Base-by-base conservation (phyloP, 495 filamentous ascomycete species). In the Penicillium cosmopolitanum region DNA sequence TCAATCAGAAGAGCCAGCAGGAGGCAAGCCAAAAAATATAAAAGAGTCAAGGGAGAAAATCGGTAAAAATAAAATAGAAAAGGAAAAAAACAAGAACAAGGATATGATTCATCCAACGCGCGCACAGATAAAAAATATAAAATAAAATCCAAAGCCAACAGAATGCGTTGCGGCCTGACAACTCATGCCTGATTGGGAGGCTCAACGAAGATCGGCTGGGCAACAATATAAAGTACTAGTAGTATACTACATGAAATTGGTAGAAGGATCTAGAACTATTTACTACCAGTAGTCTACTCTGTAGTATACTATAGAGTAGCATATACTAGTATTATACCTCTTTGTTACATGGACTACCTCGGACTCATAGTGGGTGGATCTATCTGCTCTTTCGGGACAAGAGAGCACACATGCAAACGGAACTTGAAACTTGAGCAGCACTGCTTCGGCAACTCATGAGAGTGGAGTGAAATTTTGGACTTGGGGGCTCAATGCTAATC, bases 81-180 rank as follows among this genome's bases (percentile, higher is more conserved):
- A 48, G 55, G 44, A 48, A 38, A 40, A 40, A 51, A 50, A 36
- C 35, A 38, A 58, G 8, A 13, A 35, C 16, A 40, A 51, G 56
- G 8, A 65, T 67, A 65, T 67, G 60, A 68, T 70, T 70, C 60
- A 70, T 70, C 60, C 15, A 43, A 58, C 65, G 62, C 65, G 21
- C 46, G 67, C 65, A 70, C 65, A 67, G 62, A 69, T 67, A 42
- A 62, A 64, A 66, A 62, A 36, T 23, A 23, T 23, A 51, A 55
- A 50, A 62, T 46, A 51, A 60, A 64, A 64, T 64, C 56, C 53
- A 53, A 60, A 53, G 38, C 42, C 8, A 7, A 44, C 34, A 61
- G 44, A 55, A 56, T 68, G 67, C 65, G 65, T 70, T 68, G 67
- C 67, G 67, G 67, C 67, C 67, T 70, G 67, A 70, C 65, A 59